Conservation (phyloP, 345 rosid genomes). For the Nasturtium officinale region DNA sequence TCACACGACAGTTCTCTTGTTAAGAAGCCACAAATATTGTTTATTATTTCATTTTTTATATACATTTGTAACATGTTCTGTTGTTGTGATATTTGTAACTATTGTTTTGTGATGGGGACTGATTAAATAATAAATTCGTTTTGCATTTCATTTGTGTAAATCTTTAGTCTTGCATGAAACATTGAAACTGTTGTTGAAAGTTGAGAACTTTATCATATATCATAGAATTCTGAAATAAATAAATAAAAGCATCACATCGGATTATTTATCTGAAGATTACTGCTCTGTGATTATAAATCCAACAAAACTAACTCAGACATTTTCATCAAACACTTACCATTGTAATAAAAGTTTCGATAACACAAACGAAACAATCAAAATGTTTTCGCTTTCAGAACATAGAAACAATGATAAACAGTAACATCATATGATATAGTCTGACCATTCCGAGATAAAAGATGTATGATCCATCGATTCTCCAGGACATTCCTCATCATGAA, state of each 20-base stretch:
- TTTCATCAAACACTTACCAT: neutral
- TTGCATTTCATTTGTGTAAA: neutral
- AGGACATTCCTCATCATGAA: conserved; percentile 66
- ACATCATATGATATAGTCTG: conserved; percentile 66
- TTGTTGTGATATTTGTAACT: conserved; percentile 27
- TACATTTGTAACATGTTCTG: conserved; percentile 21
- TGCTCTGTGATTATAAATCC: neutral
- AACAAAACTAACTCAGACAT: conserved; percentile 6
- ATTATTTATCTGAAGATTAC: neutral
- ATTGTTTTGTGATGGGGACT: conserved; percentile 25
- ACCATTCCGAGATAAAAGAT: conserved; percentile 89
- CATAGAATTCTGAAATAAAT: neutral
- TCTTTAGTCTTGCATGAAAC: neutral
- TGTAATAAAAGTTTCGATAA: neutral
- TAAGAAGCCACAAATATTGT: conserved; percentile 31
- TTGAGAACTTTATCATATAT: neutral
- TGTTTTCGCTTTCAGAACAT: neutral
- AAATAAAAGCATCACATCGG: neutral
- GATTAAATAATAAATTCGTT: conserved; percentile 3
- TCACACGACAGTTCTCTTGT: conserved; percentile 24
- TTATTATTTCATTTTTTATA: conserved; percentile 37
- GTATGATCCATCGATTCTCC: conserved; percentile 99
- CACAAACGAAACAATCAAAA: neutral
- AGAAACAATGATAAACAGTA: neutral
- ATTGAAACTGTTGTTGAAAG: neutral